Conservation (phyloP, 2,329 filamentous ascomycete genomes). For the Verticillium longisporum region DNA sequence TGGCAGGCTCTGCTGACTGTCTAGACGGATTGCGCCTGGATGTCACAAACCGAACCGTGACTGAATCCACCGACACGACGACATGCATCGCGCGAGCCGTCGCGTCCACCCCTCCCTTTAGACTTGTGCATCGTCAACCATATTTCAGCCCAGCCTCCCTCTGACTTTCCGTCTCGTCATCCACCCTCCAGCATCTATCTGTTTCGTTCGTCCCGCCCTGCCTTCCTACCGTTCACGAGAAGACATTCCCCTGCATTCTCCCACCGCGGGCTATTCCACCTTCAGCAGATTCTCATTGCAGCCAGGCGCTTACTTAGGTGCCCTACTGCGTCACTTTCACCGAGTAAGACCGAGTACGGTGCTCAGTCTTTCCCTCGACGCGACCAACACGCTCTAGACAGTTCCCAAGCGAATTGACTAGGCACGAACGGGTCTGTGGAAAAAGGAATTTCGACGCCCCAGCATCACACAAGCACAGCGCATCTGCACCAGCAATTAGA, state of each 20-base stretch:
- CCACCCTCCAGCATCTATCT: neutral
- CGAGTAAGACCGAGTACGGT: neutral
- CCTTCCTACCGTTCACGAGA: neutral
- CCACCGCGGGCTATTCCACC: neutral
- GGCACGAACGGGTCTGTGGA: no score
- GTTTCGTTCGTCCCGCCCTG: neutral
- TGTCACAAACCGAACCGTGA: neutral
- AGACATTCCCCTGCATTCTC: neutral
- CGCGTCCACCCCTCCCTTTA: conserved; percentile 7
- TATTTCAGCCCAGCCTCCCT: neutral
- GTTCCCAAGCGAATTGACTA: neutral
- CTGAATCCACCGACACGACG: neutral
- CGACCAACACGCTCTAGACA: neutral
- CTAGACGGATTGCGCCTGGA: no score
- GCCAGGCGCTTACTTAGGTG: no score
- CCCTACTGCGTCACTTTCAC: neutral
- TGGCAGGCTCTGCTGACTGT: neutral
- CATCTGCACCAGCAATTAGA: neutral
- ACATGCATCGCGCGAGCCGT: conserved; percentile 8
- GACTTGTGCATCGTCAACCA: neutral
- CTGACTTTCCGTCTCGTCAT: neutral
- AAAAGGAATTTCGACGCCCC: neutral
- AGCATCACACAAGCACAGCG: neutral
- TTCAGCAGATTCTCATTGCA: no score
- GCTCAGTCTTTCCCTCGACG: neutral